Evolutionary conservation across 2,329 filamentous ascomycete genomes (phyloP), one percentile per base, ranked within the genome.

Genomic region (Colletotrichum ledebouriae): DNA sequence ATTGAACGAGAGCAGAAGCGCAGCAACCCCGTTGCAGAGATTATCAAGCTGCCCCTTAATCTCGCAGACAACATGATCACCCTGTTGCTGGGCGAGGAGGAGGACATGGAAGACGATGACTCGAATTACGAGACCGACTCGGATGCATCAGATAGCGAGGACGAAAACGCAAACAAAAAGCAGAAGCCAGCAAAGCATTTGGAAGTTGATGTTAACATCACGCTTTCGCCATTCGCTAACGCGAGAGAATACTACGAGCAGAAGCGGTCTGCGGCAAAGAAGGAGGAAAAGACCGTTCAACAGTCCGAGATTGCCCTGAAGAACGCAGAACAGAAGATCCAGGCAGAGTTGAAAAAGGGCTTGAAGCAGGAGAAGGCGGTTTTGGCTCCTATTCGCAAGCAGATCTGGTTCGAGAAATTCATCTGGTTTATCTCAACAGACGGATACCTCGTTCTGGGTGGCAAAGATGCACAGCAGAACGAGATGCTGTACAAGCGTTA

Each of bases 351-450:
- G 22, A 97, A 93, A 80, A 95, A 94, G 75, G 91, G 90, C 0
- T 79, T 98, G 64, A 97, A 97, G 81, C 92, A 96, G 76, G 96
- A 98, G 79, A 98, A 97, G 78, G 91, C 94, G 20, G 83, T 97
- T 2, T 82, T 98, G 10, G 90, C 94, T 52, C 94, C 92, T 0
- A 91, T 97, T 9, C 88, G 96, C 63, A 92, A 90, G 75, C 91
- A 90, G 72, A 87, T 94, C 74, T 99, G 96, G 96, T 99, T 98
- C 73, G 96, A 99, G 75, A 99, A 99, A 79, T 99, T 97, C 74
- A 84, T 90, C 33, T 98, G 94, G 86, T 99, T 99, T 80, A 88
- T 98, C 73, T 98, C 94, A 0, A 97, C 94, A 0, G 96, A 99
- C 75, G 94, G 95, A 4, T 98, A 98, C 77, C 86, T 99, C 6